Percentiles rank a stretch among this genome's conserved stretches.
Conservation (phyloP, 371 early-diverging fungal species). For the Mortierella polycephala region DNA sequence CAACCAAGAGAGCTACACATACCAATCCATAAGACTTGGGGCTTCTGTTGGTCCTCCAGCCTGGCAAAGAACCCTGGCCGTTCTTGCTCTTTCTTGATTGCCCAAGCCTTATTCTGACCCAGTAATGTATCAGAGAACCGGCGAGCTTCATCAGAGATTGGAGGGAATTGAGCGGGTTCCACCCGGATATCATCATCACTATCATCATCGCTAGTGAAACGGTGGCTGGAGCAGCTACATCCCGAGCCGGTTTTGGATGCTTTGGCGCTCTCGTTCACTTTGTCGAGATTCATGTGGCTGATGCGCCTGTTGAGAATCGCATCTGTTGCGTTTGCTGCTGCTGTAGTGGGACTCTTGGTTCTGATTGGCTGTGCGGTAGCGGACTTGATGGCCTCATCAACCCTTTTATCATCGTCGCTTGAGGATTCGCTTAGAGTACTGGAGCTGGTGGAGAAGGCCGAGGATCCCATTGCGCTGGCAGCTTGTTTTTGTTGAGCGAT, state of each 20-base stretch:
- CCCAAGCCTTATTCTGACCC: slow-evolving; percentile 52
- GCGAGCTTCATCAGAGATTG: slow-evolving; percentile 45
- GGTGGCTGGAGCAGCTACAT: slow-evolving; percentile 2
- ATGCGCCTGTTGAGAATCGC: slow-evolving; percentile 31
- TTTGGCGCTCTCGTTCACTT: not conserved
- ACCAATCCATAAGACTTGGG: slow-evolving; percentile 92
- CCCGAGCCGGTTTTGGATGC: not conserved
- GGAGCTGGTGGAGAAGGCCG: slow-evolving; percentile 33
- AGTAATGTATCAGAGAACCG: slow-evolving; percentile 34
- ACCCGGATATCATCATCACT: slow-evolving; percentile 13
- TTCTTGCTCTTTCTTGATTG: slow-evolving; percentile 35
- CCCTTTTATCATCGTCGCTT: slow-evolving; percentile 4
- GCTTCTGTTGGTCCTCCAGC: slow-evolving; percentile 78
- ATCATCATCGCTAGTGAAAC: too few species aligned
- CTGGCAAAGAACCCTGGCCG: slow-evolving; percentile 63
- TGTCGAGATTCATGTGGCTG: slow-evolving; percentile 4
- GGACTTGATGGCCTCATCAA: slow-evolving; percentile 15
- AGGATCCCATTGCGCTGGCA: slow-evolving; percentile 9
- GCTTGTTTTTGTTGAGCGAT: slow-evolving; percentile 10
- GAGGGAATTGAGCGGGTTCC: slow-evolving; percentile 21
- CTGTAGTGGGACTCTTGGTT: slow-evolving; percentile 26
- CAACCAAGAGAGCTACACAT: too few species aligned
- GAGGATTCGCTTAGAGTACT: not conserved
- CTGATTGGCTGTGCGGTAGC: not conserved
- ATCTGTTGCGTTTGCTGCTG: slow-evolving; percentile 35